Evolutionary conservation across 495 filamentous ascomycete species (phyloP), one percentile per base, ranked within the genome.

Genomic region (Daldinia caldariorum): DNA sequence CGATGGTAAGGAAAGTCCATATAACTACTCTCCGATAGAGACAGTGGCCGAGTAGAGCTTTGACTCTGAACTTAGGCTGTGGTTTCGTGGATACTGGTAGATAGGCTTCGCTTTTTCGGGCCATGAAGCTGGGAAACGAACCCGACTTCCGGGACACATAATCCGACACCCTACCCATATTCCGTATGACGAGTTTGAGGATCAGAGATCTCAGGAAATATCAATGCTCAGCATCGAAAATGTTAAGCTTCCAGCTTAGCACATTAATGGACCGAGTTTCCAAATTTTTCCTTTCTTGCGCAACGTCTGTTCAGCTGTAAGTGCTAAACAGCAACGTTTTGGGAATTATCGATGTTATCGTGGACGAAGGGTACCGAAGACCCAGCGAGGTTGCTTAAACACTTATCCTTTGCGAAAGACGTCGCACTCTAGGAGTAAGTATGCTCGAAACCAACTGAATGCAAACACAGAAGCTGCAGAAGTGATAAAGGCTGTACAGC

Each of bases 21-120:
- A 82, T 69, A 26, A 82, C 66, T 2, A 83, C 76, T 58, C 81
- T 73, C 45, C 81, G 76, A 58, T 82, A 83, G 5, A 82, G 63
- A 53, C 79, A 82, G 47, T 82, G 78, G 10, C 78, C 73, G 31
- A 82, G 37, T 8, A 83, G 56, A 8, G 78, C 63, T 45, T 69
- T 74, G 1, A 77, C 56, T 53, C 66, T 77, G 66, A 59, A 79
- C 65, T 64, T 79, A 49, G 51, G 70, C 22, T 73, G 64, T 9
- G 64, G 59, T 34, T 75, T 75, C 4, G 58, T 67, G 12, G 71
- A 64, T 31, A 62, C 41, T 13, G 75, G 75, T 32, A 77, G 56
- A 39, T 65, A 77, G 31, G 57, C 22, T 31, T 77, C 75, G 22
- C 59, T 67, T 55, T 75, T 77, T 59, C 70, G 75, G 31, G 70